Evolutionary conservation across 73 alveolate genomes (phyloP), one percentile per base, ranked within the genome.

Genomic region (Blepharisma stoltei): DNA sequence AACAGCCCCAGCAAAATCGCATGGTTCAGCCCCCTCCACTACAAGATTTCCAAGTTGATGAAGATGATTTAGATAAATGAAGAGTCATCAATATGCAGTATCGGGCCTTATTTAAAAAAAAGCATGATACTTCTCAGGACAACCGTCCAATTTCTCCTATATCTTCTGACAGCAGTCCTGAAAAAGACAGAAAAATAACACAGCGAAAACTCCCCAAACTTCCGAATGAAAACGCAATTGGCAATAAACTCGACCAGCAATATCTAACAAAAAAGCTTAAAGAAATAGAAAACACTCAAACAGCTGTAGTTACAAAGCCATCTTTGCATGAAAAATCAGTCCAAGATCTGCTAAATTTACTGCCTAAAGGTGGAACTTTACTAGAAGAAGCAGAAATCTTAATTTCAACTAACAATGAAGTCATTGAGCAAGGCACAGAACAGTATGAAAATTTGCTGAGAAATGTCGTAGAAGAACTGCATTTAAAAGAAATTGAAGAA

Each of bases 311-410:
- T 14, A 60, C 2, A 5, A 60, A 25, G 5, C 73, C 73, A 1
- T n/a, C 73, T 18, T 38, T 60, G 2, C 73, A 14, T 3, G 23
- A 14, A 8, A 14, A 60, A 60, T 14, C 46, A 8, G 23, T 38
- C 23, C 49, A 60, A 60, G 73, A 60, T 2, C 14, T 60, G 46
- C 73, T 60, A 14, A n/a, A 38, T 14, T 38, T 14, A 60, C 73
- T 60, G 11, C 73, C 73, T 25, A 60, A 60, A 60, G 73, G 73
- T 25, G 73, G 23, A 25, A 18, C 49, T 14, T 38, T 60, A 14
- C 45, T 60, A 60, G 73, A 60, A 60, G 73, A 60, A 60, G 73
- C 73, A 60, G 73, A 60, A 25, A 25, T 60, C 5, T 32, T 32
- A 32, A 38, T 25, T 60, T n/a, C 45, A 60, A 60, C 46, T 60